Evolutionary conservation across 2,329 filamentous ascomycete species (phyloP).

Genomic region (Colletotrichum truncatum): DNA sequence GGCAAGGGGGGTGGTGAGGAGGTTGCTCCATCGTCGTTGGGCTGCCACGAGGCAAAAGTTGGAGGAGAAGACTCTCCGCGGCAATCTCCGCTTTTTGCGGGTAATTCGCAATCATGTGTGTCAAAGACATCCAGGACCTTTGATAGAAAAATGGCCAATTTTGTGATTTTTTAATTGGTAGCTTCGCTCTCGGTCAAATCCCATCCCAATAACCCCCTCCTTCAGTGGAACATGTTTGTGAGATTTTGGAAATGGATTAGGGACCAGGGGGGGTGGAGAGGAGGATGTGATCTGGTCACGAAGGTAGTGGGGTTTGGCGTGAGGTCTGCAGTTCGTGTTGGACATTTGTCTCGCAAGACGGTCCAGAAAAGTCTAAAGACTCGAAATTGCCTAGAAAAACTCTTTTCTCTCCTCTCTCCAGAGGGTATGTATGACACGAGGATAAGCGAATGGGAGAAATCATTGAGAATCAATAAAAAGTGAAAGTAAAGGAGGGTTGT

Average conservation of each 20-base stretch:
- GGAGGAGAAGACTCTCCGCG: background rate
- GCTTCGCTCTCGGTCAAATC: background rate
- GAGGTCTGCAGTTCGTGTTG: constrained; percentile 11
- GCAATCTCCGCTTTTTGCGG: constrained; percentile 8
- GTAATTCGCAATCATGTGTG: background rate
- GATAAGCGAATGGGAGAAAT: background rate
- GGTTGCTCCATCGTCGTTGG: constrained; percentile 19
- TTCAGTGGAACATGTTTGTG: background rate
- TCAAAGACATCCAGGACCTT: background rate
- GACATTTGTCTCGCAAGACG: background rate
- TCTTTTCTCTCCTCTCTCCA: no score
- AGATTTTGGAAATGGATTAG: background rate
- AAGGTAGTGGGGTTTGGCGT: constrained; percentile 3
- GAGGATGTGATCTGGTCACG: constrained; percentile 22
- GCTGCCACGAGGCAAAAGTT: constrained; percentile 23
- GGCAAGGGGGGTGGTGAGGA: background rate
- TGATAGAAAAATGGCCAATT: background rate
- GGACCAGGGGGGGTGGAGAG: background rate
- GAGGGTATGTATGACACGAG: background rate
- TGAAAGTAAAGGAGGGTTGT: background rate
- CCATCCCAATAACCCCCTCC: background rate
- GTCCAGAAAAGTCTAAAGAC: background rate
- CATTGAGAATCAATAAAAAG: background rate
- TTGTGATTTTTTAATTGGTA: no score
- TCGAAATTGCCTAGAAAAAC: background rate